Percentiles rank a stretch among this genome's conserved stretches.
Evolutionary conservation across 805 yeast species (phyloP).

Genomic region (Pichia heedii): DNA sequence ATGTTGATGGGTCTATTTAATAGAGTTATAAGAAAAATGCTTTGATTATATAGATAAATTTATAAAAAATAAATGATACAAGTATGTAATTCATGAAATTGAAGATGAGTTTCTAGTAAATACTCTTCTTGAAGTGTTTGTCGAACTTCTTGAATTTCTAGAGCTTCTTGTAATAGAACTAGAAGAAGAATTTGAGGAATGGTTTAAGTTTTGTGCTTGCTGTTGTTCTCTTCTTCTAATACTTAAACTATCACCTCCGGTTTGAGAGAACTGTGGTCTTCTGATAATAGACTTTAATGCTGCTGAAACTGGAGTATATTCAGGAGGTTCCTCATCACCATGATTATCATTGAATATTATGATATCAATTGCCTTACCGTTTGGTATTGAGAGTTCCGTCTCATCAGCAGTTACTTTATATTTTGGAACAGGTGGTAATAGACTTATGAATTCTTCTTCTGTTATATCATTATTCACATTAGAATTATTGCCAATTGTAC

Average conservation of each 20-base stretch:
- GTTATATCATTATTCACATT: constrained; percentile 5
- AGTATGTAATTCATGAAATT: no score
- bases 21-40: no score
- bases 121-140: no score
- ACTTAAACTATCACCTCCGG: constrained; percentile 19
- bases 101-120: no score
- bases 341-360: constrained; percentile 17
- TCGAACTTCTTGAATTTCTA: no score
- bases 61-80: no score
- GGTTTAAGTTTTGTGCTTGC: not conserved
- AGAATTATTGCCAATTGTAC: constrained; percentile 1
- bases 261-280: constrained; percentile 22
- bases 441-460: constrained; percentile 17
- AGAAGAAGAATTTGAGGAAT: no score
- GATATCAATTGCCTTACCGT: constrained; percentile 21
- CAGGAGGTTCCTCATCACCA: constrained; percentile 29
- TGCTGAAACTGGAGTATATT: constrained; percentile 27
- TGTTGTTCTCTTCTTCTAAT: not conserved
- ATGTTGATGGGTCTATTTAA: no score
- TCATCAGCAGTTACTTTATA: constrained; percentile 21
- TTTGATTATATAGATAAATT: no score
- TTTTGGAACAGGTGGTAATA: constrained; percentile 25
- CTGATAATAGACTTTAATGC: constrained; percentile 13
- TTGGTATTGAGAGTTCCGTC: constrained; percentile 21
- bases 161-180: no score